These are phyloP conservation scores for Verticillium nonalfalfae DNA, from an alignment of 2,329 filamentous ascomycete genomes.

Conservation along the genomic window DNA sequence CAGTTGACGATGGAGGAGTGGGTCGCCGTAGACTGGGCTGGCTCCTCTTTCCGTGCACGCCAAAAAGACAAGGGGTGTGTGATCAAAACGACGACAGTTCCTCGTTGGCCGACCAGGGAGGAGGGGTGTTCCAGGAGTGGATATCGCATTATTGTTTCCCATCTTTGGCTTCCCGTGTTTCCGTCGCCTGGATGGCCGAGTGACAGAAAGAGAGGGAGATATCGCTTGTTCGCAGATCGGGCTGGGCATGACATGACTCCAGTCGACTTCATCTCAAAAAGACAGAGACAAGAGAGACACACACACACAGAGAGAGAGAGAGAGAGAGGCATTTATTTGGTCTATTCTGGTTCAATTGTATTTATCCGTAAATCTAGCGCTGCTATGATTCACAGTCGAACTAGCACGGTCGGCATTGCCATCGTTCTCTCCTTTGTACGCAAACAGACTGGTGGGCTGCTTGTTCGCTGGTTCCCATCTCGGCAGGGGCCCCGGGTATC, in stretches of 20 bases:
- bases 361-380: no score
- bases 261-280: not conserved
- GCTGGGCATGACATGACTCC: no score
- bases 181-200: not conserved
- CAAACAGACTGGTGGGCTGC: not conserved
- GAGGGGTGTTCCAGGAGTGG: not conserved
- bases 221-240: no score
- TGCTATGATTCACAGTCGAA: no score
- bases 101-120: not conserved
- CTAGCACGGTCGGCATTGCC: not conserved
- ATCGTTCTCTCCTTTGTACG: not conserved
- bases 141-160: not conserved
- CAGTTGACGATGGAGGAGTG: conserved; percentile 10
- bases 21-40: conserved; percentile 3
- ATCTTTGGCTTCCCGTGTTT: not conserved
- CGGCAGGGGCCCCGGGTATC: not conserved
- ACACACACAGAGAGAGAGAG: no score
- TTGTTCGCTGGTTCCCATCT: not conserved
- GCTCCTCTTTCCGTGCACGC: conserved; percentile 11
- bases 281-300: not conserved
- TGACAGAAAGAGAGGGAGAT: not conserved
- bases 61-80: conserved; percentile 2
- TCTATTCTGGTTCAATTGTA: not conserved
- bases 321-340: no score
- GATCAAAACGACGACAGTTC: not conserved